These are phyloP conservation scores for Parachaetomium inaequale DNA, from an alignment of 495 filamentous ascomycete species.

Conservation along the genomic window DNA sequence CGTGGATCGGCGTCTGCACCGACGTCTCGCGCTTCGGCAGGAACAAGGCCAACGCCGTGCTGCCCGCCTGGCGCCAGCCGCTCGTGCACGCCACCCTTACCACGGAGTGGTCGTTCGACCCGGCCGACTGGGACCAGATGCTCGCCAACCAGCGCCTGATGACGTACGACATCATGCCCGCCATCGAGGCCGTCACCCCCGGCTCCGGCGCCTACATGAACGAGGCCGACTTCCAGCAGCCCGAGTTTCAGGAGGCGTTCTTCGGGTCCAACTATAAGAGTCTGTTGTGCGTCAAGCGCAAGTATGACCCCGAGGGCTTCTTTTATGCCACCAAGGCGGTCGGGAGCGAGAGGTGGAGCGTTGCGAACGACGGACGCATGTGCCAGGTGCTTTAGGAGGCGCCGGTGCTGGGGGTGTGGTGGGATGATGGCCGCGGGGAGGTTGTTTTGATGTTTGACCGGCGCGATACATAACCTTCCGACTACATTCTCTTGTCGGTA, in stretches of 20 bases:
- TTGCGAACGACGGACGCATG: slow-evolving; percentile 27
- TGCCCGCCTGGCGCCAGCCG: slow-evolving; percentile 43
- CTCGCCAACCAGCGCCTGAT: slow-evolving; percentile 28
- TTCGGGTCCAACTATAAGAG: slow-evolving; percentile 48
- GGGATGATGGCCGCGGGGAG: neutral
- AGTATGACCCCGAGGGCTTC: slow-evolving; percentile 48
- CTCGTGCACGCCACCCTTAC: slow-evolving; percentile 28
- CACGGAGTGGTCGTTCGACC: slow-evolving; percentile 28
- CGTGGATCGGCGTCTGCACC: slow-evolving; percentile 38
- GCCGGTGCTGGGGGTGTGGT: neutral
- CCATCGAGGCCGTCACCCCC: slow-evolving; percentile 37
- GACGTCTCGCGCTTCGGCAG: slow-evolving; percentile 29
- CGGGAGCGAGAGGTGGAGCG: slow-evolving; percentile 37
- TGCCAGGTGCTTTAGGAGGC: slow-evolving; percentile 23
- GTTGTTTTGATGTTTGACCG: neutral
- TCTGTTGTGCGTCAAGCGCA: slow-evolving; percentile 47
- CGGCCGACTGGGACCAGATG: slow-evolving; percentile 24
- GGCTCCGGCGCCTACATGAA: slow-evolving; percentile 46
- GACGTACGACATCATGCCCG: slow-evolving; percentile 34
- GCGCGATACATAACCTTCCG: neutral
- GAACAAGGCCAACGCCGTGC: slow-evolving; percentile 46
- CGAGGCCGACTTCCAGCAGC: slow-evolving; percentile 48
- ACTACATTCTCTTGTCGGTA: neutral
- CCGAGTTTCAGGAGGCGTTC: slow-evolving; percentile 49
- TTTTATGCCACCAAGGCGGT: slow-evolving; percentile 53